Conservation (phyloP, 345 rosid genomes). For the Acer saccharum region DNA sequence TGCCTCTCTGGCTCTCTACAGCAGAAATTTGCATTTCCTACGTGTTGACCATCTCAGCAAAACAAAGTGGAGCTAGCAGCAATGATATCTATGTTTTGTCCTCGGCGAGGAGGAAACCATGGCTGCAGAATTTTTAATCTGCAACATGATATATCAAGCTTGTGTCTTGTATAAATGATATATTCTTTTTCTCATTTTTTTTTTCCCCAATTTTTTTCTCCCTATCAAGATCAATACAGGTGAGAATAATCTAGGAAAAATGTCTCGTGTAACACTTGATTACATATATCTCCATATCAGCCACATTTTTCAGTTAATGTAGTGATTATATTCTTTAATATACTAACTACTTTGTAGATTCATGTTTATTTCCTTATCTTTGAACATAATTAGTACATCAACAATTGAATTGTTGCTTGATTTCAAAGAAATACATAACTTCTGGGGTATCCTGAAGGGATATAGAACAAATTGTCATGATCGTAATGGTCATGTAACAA, state of each 20-base stretch:
- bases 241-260: slow-evolving; percentile 9
- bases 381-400: neutral
- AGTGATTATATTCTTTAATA: neutral
- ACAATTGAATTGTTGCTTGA: neutral
- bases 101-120: neutral
- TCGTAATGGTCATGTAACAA: neutral
- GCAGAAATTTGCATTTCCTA: neutral
- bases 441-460: too few relatives aligned
- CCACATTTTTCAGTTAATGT: neutral
- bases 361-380: neutral
- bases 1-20: neutral
- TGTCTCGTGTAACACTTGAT: neutral
- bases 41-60: slow-evolving; percentile 1
- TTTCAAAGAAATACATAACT: neutral
- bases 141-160: slow-evolving; percentile 21
- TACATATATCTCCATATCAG: neutral
- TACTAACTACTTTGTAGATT: neutral
- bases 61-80: too few relatives aligned
- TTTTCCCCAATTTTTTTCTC: neutral
- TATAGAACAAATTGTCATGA: neutral
- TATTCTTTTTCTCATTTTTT: neutral
- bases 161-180: neutral
- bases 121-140: slow-evolving; percentile 22
- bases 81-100: too few relatives aligned
- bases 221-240: neutral